Conservation (phyloP, 2,329 filamentous ascomycete genomes). For the Alternaria consortialis region DNA sequence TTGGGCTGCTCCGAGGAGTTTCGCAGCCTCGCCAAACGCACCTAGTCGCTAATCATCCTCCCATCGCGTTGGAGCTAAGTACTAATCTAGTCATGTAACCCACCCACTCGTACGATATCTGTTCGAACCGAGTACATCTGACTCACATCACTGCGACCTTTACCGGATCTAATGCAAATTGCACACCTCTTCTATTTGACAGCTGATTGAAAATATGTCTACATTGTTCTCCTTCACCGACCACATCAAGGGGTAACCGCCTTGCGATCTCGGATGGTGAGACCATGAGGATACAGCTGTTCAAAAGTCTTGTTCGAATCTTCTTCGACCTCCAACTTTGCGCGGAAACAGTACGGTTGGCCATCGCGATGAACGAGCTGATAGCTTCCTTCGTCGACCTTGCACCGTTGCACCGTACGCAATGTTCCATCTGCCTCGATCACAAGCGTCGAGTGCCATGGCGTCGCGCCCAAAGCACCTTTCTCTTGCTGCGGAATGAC, state of each 20-base stretch:
- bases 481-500: conserved; percentile 34
- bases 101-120: conserved; percentile 2
- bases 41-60: neutral
- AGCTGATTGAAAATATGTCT: neutral
- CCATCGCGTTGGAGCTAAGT: neutral
- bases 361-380: conserved; percentile 33
- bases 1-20: neutral
- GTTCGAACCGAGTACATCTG: neutral
- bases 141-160: neutral
- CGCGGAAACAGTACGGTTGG: conserved; percentile 36
- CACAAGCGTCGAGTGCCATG: conserved; percentile 37
- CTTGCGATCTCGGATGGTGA: conserved; percentile 53
- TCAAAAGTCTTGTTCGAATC: conserved; percentile 27
- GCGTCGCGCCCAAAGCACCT: conserved; percentile 33
- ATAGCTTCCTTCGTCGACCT: conserved; percentile 28
- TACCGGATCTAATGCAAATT: neutral
- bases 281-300: conserved; percentile 35
- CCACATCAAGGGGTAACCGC: conserved; percentile 47
- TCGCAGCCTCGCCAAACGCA: neutral
- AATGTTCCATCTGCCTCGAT: conserved; percentile 33
- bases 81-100: neutral
- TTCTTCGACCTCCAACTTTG: conserved; percentile 19
- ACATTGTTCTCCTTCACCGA: neutral
- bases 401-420: conserved; percentile 28
- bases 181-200: neutral